Conservation (phyloP, 768 basidiomycete genomes). For the Pholiota conissans region DNA sequence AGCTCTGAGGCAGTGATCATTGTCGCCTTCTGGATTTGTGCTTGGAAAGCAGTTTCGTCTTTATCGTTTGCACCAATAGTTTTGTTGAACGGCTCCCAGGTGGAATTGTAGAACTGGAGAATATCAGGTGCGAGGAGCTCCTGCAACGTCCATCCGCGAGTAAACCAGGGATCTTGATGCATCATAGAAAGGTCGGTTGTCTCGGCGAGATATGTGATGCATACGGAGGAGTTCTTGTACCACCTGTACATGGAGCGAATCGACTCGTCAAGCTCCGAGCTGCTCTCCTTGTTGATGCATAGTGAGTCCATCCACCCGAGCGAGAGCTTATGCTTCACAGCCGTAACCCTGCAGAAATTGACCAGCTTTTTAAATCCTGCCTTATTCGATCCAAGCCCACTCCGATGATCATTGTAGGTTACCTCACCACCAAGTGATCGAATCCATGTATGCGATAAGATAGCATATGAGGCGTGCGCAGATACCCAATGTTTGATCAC, state of each 20-base stretch:
- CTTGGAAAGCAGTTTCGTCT: neutral
- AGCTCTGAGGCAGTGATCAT: neutral
- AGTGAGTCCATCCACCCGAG: neutral
- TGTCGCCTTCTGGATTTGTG: neutral
- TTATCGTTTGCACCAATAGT: neutral
- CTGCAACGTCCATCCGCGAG: neutral
- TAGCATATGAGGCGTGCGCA: neutral
- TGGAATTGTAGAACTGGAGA: neutral
- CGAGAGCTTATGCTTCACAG: neutral
- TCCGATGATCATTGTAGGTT: neutral
- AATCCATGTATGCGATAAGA: constrained; percentile 1
- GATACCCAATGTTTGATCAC: neutral
- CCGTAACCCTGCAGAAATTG: neutral
- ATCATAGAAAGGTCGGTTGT: neutral
- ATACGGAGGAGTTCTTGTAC: neutral
- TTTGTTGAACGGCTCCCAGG: neutral
- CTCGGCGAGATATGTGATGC: neutral
- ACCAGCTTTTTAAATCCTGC: neutral
- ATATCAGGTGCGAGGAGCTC: neutral
- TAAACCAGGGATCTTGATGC: neutral
- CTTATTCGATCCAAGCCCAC: neutral
- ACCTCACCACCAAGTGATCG: neutral
- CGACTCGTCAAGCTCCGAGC: neutral
- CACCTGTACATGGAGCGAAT: neutral
- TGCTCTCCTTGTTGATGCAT: neutral